phyloP scores from a whole-genome alignment of 192 early-diverging fungal genomes.

The Jimgerdemannia flammicorona region DNA sequence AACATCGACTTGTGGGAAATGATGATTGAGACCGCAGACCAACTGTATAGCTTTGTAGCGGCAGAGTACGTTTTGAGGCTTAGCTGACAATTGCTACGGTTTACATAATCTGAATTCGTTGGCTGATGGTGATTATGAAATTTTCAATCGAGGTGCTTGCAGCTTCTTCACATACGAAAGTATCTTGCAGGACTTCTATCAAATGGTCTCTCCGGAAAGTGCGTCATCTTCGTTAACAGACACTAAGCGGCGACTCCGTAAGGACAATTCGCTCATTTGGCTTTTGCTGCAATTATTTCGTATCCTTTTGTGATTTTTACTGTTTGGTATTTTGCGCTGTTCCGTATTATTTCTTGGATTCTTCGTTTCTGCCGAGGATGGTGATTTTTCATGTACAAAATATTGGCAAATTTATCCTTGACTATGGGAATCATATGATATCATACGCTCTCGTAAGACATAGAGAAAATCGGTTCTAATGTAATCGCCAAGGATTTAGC shows the following conservation, averaged over 20 bases:
- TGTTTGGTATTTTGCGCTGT: too few species aligned
- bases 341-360: too few species aligned
- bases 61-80: constrained; percentile 28
- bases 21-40: constrained; percentile 72
- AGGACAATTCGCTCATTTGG: constrained; percentile 75
- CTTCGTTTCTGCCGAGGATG: too few species aligned
- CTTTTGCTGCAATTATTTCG: constrained; percentile 64
- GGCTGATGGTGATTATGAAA: too few species aligned
- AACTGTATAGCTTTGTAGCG: constrained; percentile 67
- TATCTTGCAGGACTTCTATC: constrained; percentile 50
- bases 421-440: background rate
- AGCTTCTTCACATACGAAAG: constrained; percentile 55
- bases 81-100: background rate
- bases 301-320: constrained; percentile 6
- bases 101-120: too few species aligned
- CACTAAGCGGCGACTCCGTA: constrained; percentile 39
- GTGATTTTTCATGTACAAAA: background rate
- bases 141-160: background rate
- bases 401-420: background rate
- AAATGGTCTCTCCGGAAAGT: constrained; percentile 49
- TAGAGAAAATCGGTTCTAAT: constrained; percentile 58
- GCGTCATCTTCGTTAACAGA: constrained; percentile 36
- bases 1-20: constrained; percentile 71
- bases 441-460: constrained; percentile 23
- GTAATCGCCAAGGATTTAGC: constrained; percentile 62